Evolutionary conservation across 148 eudicot species (phyloP).

Genomic region (Spergularia marina): DNA sequence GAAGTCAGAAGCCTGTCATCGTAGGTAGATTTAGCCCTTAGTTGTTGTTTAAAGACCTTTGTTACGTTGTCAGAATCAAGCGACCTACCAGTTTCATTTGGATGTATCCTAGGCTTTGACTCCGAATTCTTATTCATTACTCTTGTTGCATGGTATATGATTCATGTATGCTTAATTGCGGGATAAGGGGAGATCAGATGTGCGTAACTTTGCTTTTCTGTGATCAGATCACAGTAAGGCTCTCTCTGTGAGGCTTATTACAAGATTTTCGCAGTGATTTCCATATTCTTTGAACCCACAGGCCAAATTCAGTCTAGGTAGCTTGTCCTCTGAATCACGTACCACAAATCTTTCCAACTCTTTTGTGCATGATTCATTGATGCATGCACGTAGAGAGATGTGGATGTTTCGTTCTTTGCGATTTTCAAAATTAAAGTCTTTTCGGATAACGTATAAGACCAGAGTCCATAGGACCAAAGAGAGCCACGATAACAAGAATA

Average conservation of each 20-base stretch:
- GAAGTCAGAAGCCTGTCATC: slow-evolving; percentile 9
- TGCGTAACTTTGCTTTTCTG: too few relatives aligned
- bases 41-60: slow-evolving; percentile 12
- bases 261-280: not conserved
- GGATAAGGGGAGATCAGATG: too few relatives aligned
- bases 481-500: slow-evolving; percentile 18
- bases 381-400: slow-evolving; percentile 17
- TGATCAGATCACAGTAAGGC: too few relatives aligned
- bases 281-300: not conserved
- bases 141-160: too few relatives aligned
- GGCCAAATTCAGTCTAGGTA: not conserved
- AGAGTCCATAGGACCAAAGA: slow-evolving; percentile 13
- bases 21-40: slow-evolving; percentile 4
- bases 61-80: slow-evolving; percentile 16
- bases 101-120: slow-evolving; percentile 6
- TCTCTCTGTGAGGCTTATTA: too few relatives aligned
- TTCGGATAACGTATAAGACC: not conserved
- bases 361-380: slow-evolving; percentile 5
- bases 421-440: not conserved
- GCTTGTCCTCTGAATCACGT: too few relatives aligned
- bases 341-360: not conserved
- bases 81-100: slow-evolving; percentile 4
- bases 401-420: not conserved
- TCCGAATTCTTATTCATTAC: not conserved
- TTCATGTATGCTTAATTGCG: too few relatives aligned